Percentiles rank a stretch among this genome's conserved stretches.
Conservation (phyloP, 1,284 basidiomycete genomes). For the Boletus calvinii region DNA sequence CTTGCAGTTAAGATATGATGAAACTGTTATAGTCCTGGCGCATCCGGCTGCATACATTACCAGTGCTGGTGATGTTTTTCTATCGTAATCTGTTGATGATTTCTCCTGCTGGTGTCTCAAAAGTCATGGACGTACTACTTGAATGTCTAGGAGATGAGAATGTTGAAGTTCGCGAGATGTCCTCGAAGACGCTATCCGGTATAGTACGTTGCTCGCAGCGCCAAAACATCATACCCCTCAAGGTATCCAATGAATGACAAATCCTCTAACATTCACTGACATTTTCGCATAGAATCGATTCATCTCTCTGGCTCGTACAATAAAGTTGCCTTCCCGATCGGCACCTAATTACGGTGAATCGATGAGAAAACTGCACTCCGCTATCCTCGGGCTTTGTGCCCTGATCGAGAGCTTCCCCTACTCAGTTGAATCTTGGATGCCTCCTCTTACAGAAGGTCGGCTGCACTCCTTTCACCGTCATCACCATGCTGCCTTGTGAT, state of each 20-base stretch:
- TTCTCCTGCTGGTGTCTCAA: conserved; percentile 61
- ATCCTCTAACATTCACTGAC: conserved; percentile 1
- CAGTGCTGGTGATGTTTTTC: conserved; percentile 80
- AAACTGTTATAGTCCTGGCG: conserved; percentile 63
- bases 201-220: conserved; percentile 93
- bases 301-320: conserved; percentile 58
- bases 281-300: conserved; percentile 68
- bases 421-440: conserved; percentile 77
- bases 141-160: conserved; percentile 88
- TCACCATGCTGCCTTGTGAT: not conserved
- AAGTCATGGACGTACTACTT: conserved; percentile 78
- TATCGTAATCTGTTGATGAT: conserved; percentile 83
- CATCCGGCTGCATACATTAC: conserved; percentile 71
- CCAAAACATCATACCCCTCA: conserved; percentile 82
- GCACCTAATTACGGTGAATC: conserved; percentile 74
- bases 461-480: conserved; percentile 1
- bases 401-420: conserved; percentile 80
- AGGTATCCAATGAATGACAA: conserved; percentile 46
- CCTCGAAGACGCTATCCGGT: conserved; percentile 86
- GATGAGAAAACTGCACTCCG: conserved; percentile 81
- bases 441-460: conserved; percentile 69
- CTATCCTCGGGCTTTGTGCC: conserved; percentile 87
- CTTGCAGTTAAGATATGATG: conserved; percentile 7
- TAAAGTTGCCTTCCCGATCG: conserved; percentile 68
- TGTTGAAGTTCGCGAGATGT: conserved; percentile 92